phyloP scores from a whole-genome alignment of 1,139 yeast species.

The Eremothecium gossypii region DNA sequence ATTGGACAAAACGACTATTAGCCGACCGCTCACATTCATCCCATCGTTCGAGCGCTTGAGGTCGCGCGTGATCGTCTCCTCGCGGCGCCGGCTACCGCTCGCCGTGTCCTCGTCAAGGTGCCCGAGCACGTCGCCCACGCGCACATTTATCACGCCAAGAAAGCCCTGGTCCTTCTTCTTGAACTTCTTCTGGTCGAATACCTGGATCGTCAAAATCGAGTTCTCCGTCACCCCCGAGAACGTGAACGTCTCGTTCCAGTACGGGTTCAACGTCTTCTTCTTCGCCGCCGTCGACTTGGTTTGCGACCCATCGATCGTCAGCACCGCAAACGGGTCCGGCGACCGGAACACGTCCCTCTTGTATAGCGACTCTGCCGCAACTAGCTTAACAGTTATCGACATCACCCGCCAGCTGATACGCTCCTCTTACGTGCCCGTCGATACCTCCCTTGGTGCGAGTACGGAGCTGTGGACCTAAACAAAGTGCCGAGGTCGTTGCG shows the following conservation, averaged over 20 bases:
- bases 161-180: slow-evolving; percentile 99
- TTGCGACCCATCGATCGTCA: slow-evolving; percentile 94
- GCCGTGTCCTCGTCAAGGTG: slow-evolving; percentile 37
- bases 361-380: slow-evolving; percentile 92
- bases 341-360: slow-evolving; percentile 91
- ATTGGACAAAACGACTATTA: slow-evolving; percentile 62
- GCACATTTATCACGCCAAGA: slow-evolving; percentile 86
- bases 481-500: background rate
- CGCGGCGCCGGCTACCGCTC: slow-evolving; percentile 38
- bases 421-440: too few relatives aligned
- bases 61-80: slow-evolving; percentile 89
- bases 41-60: slow-evolving; percentile 87
- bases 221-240: slow-evolving; percentile 65
- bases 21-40: slow-evolving; percentile 83
- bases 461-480: background rate
- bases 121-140: slow-evolving; percentile 80
- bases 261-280: slow-evolving; percentile 88
- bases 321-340: slow-evolving; percentile 97
- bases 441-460: background rate
- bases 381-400: slow-evolving; percentile 58
- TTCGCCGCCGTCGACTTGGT: slow-evolving; percentile 93
- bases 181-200: slow-evolving; percentile 93
- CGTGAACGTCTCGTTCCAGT: slow-evolving; percentile 90
- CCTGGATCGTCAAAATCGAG: slow-evolving; percentile 84
- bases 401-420: background rate